Percentiles rank a stretch among this genome's conserved stretches.
Conservation (phyloP, 2,329 filamentous ascomycete species). For the Cercospora janseana region DNA sequence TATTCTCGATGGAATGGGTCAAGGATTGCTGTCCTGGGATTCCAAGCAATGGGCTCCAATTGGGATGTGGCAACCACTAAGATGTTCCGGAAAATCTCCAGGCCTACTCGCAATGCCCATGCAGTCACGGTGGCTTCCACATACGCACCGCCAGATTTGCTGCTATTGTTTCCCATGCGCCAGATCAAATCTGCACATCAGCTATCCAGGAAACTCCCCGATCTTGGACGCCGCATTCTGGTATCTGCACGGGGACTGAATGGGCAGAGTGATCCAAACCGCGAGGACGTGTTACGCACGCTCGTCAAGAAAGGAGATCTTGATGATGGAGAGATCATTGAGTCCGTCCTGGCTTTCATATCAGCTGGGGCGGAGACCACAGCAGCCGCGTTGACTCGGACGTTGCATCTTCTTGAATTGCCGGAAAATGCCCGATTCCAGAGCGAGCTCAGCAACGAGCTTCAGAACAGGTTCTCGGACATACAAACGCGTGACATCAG, state of each 20-base stretch:
- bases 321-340: background rate
- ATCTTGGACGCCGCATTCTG: background rate
- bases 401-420: background rate
- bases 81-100: background rate
- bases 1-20: background rate
- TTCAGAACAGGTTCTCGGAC: background rate
- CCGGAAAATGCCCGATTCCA: background rate
- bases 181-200: background rate
- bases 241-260: background rate
- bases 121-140: background rate
- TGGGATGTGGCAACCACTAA: background rate
- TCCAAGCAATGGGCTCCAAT: background rate
- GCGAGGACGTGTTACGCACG: background rate
- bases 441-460: background rate
- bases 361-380: background rate
- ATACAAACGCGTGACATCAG: background rate
- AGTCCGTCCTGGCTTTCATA: conserved; percentile 1
- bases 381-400: background rate
- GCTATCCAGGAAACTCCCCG: background rate
- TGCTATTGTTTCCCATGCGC: background rate
- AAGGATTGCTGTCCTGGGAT: background rate
- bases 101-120: background rate
- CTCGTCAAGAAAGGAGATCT: background rate
- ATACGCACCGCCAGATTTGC: background rate
- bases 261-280: background rate